Conservation (phyloP, 176 grass and related monocot genomes). For the Puccinellia tenuiflora region DNA sequence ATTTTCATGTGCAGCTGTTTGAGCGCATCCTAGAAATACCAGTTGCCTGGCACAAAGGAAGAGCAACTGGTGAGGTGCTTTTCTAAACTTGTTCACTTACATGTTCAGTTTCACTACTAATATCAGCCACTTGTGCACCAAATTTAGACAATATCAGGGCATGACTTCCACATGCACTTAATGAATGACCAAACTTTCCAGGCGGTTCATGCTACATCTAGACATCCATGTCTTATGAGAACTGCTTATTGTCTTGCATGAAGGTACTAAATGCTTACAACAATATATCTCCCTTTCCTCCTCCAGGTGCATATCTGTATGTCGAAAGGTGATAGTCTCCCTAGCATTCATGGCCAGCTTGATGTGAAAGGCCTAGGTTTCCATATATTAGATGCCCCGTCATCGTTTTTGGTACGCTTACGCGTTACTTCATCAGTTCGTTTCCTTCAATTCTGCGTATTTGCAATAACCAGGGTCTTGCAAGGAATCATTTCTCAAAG, state of each 20-base stretch:
- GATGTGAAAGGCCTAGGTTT: constrained; percentile 85
- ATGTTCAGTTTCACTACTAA: constrained; percentile 7
- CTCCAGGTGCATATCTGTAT: constrained; percentile 95
- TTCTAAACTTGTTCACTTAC: constrained; percentile 46
- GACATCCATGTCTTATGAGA: constrained; percentile 4
- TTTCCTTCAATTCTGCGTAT: constrained; percentile 11
- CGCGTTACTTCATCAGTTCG: constrained; percentile 10
- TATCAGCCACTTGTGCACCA: not conserved
- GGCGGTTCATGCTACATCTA: constrained; percentile 1
- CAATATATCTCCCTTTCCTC: not conserved
- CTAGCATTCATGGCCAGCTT: constrained; percentile 86
- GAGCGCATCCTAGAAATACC: constrained; percentile 91
- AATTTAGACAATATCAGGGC: constrained; percentile 12
- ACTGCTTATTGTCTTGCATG: constrained; percentile 11
- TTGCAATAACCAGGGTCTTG: not conserved
- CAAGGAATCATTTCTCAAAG: not conserved
- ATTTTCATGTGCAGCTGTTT: constrained; percentile 70
- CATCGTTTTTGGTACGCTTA: constrained; percentile 68
- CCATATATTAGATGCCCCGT: constrained; percentile 89
- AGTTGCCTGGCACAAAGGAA: constrained; percentile 72
- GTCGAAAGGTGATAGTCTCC: constrained; percentile 87
- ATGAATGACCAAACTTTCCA: constrained; percentile 10
- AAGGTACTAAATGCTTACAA: constrained; percentile 4
- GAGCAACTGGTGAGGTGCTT: constrained; percentile 98
- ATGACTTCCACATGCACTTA: constrained; percentile 3